Evolutionary conservation across 2,329 filamentous ascomycete species (phyloP).

Genomic region (Tolypocladium capitatum): DNA sequence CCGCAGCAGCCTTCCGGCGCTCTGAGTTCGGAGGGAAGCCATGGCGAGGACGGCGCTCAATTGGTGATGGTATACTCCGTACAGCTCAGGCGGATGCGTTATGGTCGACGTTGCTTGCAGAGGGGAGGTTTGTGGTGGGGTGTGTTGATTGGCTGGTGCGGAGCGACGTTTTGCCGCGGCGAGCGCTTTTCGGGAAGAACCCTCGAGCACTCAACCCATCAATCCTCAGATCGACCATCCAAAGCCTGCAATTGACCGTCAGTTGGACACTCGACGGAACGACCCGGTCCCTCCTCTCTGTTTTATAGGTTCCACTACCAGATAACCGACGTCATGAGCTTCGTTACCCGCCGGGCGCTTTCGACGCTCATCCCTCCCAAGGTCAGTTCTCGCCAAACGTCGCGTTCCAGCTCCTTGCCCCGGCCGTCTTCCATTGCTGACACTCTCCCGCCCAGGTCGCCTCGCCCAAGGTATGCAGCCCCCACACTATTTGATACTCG

Average conservation of each 20-base stretch:
- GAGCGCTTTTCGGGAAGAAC: slow-evolving; percentile 35
- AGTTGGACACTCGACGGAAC: slow-evolving; percentile 17
- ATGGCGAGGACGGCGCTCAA: slow-evolving; percentile 30
- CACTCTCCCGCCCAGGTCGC: slow-evolving; percentile 45
- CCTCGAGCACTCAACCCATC: slow-evolving; percentile 9
- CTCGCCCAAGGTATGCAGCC: slow-evolving; percentile 57
- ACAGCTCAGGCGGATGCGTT: slow-evolving; percentile 15
- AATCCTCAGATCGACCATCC: slow-evolving; percentile 12
- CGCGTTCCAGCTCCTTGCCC: slow-evolving; percentile 7
- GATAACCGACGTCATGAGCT: slow-evolving; percentile 64
- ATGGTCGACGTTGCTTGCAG: slow-evolving; percentile 4
- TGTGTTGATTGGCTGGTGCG: slow-evolving; percentile 27
- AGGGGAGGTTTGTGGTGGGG: slow-evolving; percentile 11
- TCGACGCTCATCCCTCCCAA: slow-evolving; percentile 99
- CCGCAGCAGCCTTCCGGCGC: slow-evolving; percentile 38
- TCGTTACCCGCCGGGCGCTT: slow-evolving; percentile 76
- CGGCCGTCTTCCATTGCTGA: slow-evolving; percentile 24
- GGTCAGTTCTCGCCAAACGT: slow-evolving; percentile 42
- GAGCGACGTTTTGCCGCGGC: slow-evolving; percentile 30
- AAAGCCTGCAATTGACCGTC: slow-evolving; percentile 22
- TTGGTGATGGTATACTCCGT: slow-evolving; percentile 15
- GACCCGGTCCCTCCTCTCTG: slow-evolving; percentile 13
- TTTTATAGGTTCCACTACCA: slow-evolving; percentile 10
- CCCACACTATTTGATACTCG: background rate
- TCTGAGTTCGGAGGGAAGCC: slow-evolving; percentile 51